Evolutionary conservation across 768 basidiomycete species (phyloP), one percentile per base, ranked within the genome.

Genomic region (Collybia nuda): DNA sequence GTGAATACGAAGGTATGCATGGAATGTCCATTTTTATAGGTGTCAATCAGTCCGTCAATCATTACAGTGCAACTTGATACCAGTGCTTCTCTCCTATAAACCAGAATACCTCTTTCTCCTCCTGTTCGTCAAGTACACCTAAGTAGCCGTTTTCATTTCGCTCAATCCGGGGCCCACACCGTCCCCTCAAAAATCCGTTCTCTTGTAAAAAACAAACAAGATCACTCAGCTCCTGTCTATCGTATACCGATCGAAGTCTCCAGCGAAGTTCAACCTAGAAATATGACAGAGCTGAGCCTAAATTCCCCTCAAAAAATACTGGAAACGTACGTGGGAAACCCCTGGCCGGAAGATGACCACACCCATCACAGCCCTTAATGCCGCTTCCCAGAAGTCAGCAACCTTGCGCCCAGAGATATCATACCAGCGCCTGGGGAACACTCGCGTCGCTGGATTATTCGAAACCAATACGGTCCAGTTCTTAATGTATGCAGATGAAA

Each of bases 351-450:
- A 82, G 36, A 87, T 66, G 35, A 92, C 62, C 21, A 82, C 66
- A 6, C 87, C 81, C 47, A 85, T 76, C 39, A 90, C 81, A 6
- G 88, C 85, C 56, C 80, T 75, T 40, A 86, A 60, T 6, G 83
- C 89, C n/a, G 86, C 79, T 48, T 81, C 76, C 90, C 90, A 93
- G 32, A 79, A 75, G 50, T 84, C 82, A 8, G 67, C 62, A 29
- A 90, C 68, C 57, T 72, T 82, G 14, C 58, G 57, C 2, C 90
- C 90, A n/a, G 71, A 69, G 48, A 90, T 78, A 62, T 90, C 86
- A 36, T 89, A 67, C 90, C 90, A 92, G 15, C 90, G 81, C 28
- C 89, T 76, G 37, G 90, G 90, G 47, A 83, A 76, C 14, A 83
- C 54, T 55, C 79, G 68, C 40, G 63, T 68, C 36, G 73, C 62